Evolutionary conservation across 2,329 filamentous ascomycete genomes (phyloP).

Genomic region (Colletotrichum sp.): DNA sequence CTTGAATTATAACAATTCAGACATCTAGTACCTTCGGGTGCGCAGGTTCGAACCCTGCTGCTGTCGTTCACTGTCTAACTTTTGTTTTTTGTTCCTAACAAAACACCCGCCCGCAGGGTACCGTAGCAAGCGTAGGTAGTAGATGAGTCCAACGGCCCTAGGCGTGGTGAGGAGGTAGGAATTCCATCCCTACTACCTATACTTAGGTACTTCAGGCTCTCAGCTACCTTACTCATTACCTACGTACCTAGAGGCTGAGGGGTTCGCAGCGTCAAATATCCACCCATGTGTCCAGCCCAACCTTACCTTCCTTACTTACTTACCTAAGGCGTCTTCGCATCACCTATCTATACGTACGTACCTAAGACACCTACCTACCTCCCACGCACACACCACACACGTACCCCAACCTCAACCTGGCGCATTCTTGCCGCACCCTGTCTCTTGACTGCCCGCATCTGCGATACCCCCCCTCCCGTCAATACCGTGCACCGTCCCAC

Average conservation of each 20-base stretch:
- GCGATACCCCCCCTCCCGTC: background rate
- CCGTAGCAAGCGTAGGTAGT: no score
- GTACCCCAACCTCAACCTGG: background rate
- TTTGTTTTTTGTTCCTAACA: no score
- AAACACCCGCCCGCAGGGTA: no score
- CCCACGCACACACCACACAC: background rate
- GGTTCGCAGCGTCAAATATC: background rate
- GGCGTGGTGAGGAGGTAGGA: no score
- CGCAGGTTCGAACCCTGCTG: conserved; percentile 20
- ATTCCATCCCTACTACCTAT: background rate
- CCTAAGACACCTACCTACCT: background rate
- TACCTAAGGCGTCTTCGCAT: background rate
- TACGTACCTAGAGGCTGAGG: background rate
- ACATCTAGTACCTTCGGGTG: conserved; percentile 11
- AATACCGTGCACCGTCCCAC: background rate
- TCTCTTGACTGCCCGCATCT: background rate
- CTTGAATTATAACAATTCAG: background rate
- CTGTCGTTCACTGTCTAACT: background rate
- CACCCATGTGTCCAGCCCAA: background rate
- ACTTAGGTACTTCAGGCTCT: background rate
- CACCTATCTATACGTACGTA: background rate
- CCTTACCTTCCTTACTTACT: background rate
- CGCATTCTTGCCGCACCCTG: conserved; percentile 1
- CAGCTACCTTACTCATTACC: background rate
- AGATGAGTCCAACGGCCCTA: no score